Base-by-base conservation (phyloP, 2,329 filamentous ascomycete species). In the Claviceps pazoutovae region DNA sequence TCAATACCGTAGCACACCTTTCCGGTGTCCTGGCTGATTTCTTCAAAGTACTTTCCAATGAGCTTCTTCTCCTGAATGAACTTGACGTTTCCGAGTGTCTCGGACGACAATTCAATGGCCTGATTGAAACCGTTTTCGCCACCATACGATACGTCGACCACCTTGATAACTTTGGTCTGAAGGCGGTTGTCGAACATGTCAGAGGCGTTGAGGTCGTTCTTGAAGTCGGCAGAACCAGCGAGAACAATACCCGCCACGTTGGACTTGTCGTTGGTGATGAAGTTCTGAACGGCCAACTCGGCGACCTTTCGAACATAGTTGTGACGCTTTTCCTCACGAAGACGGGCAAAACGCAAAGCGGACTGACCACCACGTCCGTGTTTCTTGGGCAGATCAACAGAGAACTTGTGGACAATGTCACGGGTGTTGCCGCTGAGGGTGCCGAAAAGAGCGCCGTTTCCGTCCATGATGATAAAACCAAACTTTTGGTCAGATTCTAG, bases 1-100 rank as follows among this genome's bases (percentile, higher is more conserved):
- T 97, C 93, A 56, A 98, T 84, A 76, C 93, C 89, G 69, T 98
- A 98, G 76, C 93, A 98, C 60, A 98, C 83, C 66, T 89, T 93
- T 60, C 93, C 93, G 50, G 86, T 95, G 66, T 98, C 93, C 71
- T 95, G 89, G 68, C 88, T 95, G 64, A 98, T 97, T 72, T 98
- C 91, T 68, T 98, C 90, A 63, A 98, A 98, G 77, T 98, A 98
- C 67, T 87, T 89, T 68, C 91, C 91, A 65, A 98, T 98, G 57
- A 98, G 82, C 76, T 96, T 98, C 85, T 98, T 98, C 79, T 98
- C 93, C 72, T 98, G 93, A 68, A 98, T 96, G 70, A 98, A 98
- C 74, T 98, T 98, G 79, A 98, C 93, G 67, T 97, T 98, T 71
- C 90, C 87, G 47, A 98, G 80, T 7, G 93, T 98, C 76, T 98